Evolutionary conservation across 768 basidiomycete genomes (phyloP), one percentile per base, ranked within the genome.

Genomic region (Kwoniella dendrophila): DNA sequence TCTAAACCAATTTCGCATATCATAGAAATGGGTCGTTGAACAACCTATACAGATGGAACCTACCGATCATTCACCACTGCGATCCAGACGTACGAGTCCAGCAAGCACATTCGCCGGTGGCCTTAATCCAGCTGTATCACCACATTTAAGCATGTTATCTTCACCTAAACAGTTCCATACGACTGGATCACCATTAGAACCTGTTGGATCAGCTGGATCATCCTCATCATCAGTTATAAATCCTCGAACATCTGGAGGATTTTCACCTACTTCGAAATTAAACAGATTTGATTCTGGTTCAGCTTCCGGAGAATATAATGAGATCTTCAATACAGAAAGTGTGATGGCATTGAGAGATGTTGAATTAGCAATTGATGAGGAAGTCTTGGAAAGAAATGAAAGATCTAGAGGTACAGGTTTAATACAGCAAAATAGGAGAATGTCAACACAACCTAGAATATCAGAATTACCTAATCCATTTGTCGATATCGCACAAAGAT

Each of bases 1-100:
- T 20, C 32, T n/a, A 49, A 20, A 22, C 22, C 16, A 43, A 51
- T 0, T 2, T 30, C 14, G 2, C n/a, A 6, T 22, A 2, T 18
- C 8, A 30, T 40, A 74, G 72, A 67, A 74, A 74, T 74, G 72
- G 72, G 61, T 67, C 18, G 56, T 69, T 7, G 72, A 70, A 16
- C 62, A 74, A 49, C 66, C 69, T 11, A 32, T 64, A 4, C 59
- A 60, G 18, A 30, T 29, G 12, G 38, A 45, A 16, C 32, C 53
- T 12, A 18, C 16, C 44, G 48, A 67, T n/a, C 18, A 36, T 34
- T 55, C 56, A n/a, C 59, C 63, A 0, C 50, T 33, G 5, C 59
- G 51, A n/a, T 56, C 49, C 16, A 27, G 54, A 30, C 59, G 45
- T 33, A 40, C 52, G 6, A 49, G 60, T 52, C 55, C 48, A 29